phyloP scores from a whole-genome alignment of 306 rosid genomes.

The Malus sylvestris region DNA sequence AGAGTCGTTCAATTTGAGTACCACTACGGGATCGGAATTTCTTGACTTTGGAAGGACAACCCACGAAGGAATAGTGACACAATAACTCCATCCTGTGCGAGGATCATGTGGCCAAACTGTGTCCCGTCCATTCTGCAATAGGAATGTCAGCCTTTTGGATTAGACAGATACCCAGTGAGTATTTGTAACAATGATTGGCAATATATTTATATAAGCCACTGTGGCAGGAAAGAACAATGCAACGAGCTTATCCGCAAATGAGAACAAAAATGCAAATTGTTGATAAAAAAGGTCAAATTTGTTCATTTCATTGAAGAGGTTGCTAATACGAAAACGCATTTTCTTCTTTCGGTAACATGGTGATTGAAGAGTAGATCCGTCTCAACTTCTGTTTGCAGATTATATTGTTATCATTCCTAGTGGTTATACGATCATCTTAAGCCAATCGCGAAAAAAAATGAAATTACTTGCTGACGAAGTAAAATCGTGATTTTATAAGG shows the following conservation, averaged over 20 bases:
- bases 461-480: neutral
- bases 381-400: neutral
- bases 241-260: neutral
- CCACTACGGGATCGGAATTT: constrained; percentile 85
- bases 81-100: constrained; percentile 81
- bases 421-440: neutral
- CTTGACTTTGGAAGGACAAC: constrained; percentile 71
- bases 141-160: constrained; percentile 6
- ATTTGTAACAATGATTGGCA: neutral
- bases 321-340: neutral
- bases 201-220: neutral
- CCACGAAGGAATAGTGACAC: constrained; percentile 75
- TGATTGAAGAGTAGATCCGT: neutral
- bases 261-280: neutral
- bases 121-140: constrained; percentile 72
- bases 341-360: neutral
- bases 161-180: neutral
- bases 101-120: constrained; percentile 91
- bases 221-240: neutral
- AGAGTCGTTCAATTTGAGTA: constrained; percentile 39
- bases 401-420: neutral
- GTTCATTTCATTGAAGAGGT: neutral
- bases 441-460: neutral
- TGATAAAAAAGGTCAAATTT: neutral
- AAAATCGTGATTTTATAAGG: neutral